Evolutionary conservation across 2,329 filamentous ascomycete species (phyloP).

Genomic region (Claviceps sp.): DNA sequence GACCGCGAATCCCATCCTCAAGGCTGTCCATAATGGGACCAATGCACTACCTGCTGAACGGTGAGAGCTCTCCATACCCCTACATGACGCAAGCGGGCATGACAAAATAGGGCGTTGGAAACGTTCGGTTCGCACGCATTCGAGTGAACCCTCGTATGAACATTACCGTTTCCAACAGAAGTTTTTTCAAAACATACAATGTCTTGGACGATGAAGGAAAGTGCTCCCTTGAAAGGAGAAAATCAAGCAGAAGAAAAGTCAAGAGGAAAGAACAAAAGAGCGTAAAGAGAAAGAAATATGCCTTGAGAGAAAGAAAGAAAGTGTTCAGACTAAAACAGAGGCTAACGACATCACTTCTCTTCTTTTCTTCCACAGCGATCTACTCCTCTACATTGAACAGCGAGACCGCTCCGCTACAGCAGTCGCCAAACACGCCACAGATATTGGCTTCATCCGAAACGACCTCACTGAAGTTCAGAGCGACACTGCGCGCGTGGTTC

Average conservation of each 20-base stretch:
- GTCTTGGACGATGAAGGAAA: no score
- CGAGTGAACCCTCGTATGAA: no score
- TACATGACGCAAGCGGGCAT: neutral
- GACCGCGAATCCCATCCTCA: constrained; percentile 61
- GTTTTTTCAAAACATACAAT: no score
- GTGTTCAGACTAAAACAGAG: neutral
- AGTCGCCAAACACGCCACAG: constrained; percentile 45
- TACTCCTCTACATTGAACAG: constrained; percentile 51
- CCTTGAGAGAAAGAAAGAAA: neutral
- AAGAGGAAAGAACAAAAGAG: no score
- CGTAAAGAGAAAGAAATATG: no score
- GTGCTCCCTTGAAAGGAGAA: neutral
- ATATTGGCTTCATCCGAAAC: constrained; percentile 35
- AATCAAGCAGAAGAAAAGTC: no score
- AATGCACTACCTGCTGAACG: constrained; percentile 53
- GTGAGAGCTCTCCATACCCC: constrained; percentile 26
- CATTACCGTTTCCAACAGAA: no score
- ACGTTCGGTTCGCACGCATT: no score
- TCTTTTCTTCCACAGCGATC: constrained; percentile 35
- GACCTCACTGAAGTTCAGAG: constrained; percentile 44
- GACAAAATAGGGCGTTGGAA: no score
- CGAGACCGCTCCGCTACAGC: constrained; percentile 54
- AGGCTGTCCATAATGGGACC: constrained; percentile 58
- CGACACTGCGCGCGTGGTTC: constrained; percentile 40
- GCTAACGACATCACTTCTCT: neutral